These are phyloP conservation scores for Trichoderma lentiforme DNA, from an alignment of 2,329 filamentous ascomycete genomes.

Conservation along the genomic window DNA sequence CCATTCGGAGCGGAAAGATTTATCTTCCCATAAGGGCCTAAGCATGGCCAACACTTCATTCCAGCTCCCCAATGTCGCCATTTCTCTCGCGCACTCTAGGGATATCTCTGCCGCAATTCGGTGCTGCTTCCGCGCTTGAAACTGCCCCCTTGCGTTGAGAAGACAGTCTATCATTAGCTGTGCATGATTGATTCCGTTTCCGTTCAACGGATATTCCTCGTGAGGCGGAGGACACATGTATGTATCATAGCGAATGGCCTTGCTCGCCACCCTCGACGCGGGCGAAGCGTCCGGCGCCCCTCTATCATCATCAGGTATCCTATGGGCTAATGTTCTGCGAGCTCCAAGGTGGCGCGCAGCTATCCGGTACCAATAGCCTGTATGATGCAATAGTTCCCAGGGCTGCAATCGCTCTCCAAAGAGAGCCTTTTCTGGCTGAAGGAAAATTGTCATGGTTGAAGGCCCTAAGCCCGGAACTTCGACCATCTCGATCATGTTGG, in stretches of 20 bases:
- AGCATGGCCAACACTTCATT: conserved; percentile 52
- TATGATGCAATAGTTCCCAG: conserved; percentile 63
- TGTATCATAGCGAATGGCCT: conserved; percentile 57
- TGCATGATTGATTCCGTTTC: conserved; percentile 52
- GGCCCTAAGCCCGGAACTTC: conserved; percentile 50
- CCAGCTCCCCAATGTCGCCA: conserved; percentile 50
- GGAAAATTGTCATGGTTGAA: conserved; percentile 44
- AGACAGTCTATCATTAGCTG: conserved; percentile 53
- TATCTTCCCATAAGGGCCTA: conserved; percentile 55
- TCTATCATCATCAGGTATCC: conserved; percentile 58
- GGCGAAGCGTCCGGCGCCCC: conserved; percentile 47
- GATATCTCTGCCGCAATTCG: conserved; percentile 55
- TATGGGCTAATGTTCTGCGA: conserved; percentile 51
- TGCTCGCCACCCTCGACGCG: conserved; percentile 45
- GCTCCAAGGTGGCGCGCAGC: conserved; percentile 56
- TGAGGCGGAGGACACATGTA: conserved; percentile 65
- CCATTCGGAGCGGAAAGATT: conserved; percentile 54
- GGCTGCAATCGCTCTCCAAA: conserved; percentile 57
- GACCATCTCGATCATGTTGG: conserved; percentile 54
- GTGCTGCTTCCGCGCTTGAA: conserved; percentile 50
- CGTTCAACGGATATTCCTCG: conserved; percentile 54
- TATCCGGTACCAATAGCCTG: conserved; percentile 63
- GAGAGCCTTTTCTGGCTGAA: conserved; percentile 57
- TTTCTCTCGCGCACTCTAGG: conserved; percentile 56
- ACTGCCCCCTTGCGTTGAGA: conserved; percentile 50